Conservation (phyloP, 2,329 filamentous ascomycete genomes). For the Hymenoscyphus repandus region DNA sequence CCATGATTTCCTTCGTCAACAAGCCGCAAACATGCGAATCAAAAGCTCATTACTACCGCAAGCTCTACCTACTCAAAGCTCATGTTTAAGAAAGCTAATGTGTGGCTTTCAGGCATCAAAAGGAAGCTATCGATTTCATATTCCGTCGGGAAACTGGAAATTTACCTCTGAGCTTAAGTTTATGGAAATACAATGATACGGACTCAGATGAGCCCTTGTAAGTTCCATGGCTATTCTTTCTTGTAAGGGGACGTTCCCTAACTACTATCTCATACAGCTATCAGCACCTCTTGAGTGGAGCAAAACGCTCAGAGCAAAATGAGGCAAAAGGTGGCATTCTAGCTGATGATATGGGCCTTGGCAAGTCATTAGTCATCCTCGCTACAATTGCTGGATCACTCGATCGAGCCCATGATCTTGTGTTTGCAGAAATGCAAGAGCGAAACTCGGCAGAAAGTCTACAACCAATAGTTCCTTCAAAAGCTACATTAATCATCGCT, state of each 20-base stretch:
- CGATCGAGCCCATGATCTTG: conserved; percentile 24
- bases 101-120: conserved; percentile 33
- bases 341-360: conserved; percentile 54
- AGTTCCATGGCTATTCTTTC: not conserved
- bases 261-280: conserved; percentile 42
- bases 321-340: conserved; percentile 58
- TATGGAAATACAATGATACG: conserved; percentile 28
- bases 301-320: conserved; percentile 49
- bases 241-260: not conserved
- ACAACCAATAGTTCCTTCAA: conserved; percentile 14
- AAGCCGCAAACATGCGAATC: not conserved
- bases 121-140: conserved; percentile 36
- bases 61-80: not conserved
- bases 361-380: conserved; percentile 45
- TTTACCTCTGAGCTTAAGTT: conserved; percentile 27
- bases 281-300: conserved; percentile 73
- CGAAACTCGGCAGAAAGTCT: not conserved
- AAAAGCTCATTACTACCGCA: not conserved
- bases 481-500: conserved; percentile 41
- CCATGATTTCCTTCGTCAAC: not conserved
- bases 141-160: conserved; percentile 34
- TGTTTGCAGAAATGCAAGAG: not conserved
- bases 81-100: not conserved
- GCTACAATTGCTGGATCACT: conserved; percentile 40
- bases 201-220: not conserved